Conservation (phyloP, 2,329 filamentous ascomycete species). For the Epichloe brachyelytri region DNA sequence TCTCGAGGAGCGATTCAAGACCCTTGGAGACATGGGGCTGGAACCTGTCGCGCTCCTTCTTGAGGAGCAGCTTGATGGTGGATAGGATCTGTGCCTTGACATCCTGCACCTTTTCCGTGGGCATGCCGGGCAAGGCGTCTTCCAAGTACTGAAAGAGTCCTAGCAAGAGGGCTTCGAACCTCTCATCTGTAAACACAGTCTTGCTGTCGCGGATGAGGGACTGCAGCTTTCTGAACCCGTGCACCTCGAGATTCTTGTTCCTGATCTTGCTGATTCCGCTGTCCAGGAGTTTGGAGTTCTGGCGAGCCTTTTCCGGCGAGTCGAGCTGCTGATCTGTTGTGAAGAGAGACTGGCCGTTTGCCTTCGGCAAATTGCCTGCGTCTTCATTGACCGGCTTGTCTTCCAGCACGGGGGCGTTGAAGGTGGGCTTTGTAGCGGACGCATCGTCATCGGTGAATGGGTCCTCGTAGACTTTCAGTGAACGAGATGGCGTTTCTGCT, state of each 20-base stretch:
- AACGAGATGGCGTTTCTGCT: constrained; percentile 20
- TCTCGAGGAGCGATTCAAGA: constrained; percentile 52
- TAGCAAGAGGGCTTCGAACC: constrained; percentile 53
- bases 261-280: constrained; percentile 65
- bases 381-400: constrained; percentile 49
- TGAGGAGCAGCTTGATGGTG: constrained; percentile 60
- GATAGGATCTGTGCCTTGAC: constrained; percentile 63
- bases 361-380: constrained; percentile 19
- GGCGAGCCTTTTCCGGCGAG: constrained; percentile 37
- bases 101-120: constrained; percentile 54
- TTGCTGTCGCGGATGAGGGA: constrained; percentile 56
- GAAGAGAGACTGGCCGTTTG: constrained; percentile 11
- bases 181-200: constrained; percentile 50
- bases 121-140: constrained; percentile 38
- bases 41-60: constrained; percentile 52
- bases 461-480: constrained; percentile 49
- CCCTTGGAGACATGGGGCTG: constrained; percentile 54
- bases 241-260: constrained; percentile 60
- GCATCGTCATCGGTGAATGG: constrained; percentile 38
- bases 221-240: constrained; percentile 69
- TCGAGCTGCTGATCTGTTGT: constrained; percentile 12
- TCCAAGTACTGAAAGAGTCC: constrained; percentile 63
- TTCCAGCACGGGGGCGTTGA: constrained; percentile 41
- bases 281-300: constrained; percentile 50
- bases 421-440: constrained; percentile 30